Evolutionary conservation across 2,329 filamentous ascomycete species (phyloP).

Genomic region (Huntiella omanensis): DNA sequence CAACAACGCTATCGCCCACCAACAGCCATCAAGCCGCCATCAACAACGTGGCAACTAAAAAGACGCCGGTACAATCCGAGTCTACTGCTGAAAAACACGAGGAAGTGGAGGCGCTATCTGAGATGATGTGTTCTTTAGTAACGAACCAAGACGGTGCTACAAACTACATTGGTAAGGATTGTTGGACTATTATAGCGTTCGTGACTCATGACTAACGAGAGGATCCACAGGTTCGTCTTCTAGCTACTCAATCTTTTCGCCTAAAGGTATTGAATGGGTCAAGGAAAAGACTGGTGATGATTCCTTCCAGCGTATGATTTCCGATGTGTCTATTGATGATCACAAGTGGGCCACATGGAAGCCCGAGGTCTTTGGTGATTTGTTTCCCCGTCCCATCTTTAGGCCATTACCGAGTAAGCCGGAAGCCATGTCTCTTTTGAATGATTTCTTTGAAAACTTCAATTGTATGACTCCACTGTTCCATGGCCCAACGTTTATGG

Average conservation of each 20-base stretch:
- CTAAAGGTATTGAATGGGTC: conserved; percentile 95
- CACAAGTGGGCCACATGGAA: conserved; percentile 97
- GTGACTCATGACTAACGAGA: neutral
- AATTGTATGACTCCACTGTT: conserved; percentile 98
- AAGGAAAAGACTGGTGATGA: conserved; percentile 93
- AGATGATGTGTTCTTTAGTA: conserved; percentile 97
- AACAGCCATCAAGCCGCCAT: conserved; percentile 13
- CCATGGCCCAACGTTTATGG: conserved; percentile 97
- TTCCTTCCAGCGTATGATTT: conserved; percentile 90
- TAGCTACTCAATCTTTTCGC: conserved; percentile 96
- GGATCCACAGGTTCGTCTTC: conserved; percentile 60
- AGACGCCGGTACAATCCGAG: conserved; percentile 14
- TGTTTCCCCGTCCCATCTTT: conserved; percentile 74
- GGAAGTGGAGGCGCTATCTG: conserved; percentile 73
- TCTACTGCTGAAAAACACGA: conserved; percentile 26
- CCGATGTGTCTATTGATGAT: conserved; percentile 73
- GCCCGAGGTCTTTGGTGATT: conserved; percentile 85
- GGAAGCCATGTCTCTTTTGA: conserved; percentile 74
- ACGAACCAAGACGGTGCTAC: conserved; percentile 92
- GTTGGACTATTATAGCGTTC: conserved; percentile 2
- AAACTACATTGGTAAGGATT: conserved; percentile 64
- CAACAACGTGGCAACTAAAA: conserved; percentile 15
- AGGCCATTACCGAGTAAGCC: conserved; percentile 64
- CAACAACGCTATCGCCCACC: neutral
- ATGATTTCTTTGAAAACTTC: conserved; percentile 95